Percentiles rank a stretch among this genome's conserved stretches.
Conservation (phyloP, 306 rosid species). For the Cucurbita moschata region DNA sequence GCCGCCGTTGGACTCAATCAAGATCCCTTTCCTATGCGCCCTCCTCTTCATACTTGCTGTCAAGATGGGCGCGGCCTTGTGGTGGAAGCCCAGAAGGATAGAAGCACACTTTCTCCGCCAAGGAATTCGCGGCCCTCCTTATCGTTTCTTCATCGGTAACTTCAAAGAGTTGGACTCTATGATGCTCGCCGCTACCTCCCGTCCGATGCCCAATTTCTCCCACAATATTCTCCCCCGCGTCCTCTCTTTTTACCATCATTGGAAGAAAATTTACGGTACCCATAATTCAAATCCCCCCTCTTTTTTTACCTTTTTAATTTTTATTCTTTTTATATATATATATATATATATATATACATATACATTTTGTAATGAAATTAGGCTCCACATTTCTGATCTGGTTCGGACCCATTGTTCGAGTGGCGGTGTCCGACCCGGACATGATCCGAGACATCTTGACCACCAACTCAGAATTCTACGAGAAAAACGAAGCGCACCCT, state of each 20-base stretch:
- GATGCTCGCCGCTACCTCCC: conserved; percentile 89
- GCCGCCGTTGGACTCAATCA: conserved; percentile 20
- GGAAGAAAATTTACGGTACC: conserved; percentile 85
- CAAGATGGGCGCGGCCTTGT: conserved; percentile 33
- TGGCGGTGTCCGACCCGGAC: conserved; percentile 79
- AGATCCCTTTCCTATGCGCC: conserved; percentile 19
- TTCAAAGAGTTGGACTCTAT: conserved; percentile 55
- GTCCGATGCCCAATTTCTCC: conserved; percentile 64
- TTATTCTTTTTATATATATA: no score
- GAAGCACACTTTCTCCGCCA: conserved; percentile 61
- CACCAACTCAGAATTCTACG: conserved; percentile 70
- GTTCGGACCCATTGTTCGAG: conserved; percentile 85
- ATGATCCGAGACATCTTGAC: conserved; percentile 75
- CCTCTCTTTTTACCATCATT: conserved; percentile 89
- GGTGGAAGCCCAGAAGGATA: conserved; percentile 87
- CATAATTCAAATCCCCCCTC: no score
- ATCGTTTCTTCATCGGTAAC: conserved; percentile 92
- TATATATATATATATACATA: no score
- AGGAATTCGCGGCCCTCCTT: conserved; percentile 93
- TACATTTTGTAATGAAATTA: no score
- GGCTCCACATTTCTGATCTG: conserved; percentile 85
- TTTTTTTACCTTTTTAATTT: no score
- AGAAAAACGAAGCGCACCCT: conserved; percentile 90
- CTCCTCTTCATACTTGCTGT: conserved; percentile 17
- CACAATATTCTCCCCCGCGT: conserved; percentile 96